Percentiles rank a stretch among this genome's conserved stretches.
These are phyloP conservation scores for Bertia moriformis DNA, from an alignment of 2,329 filamentous ascomycete species.

Conservation along the genomic window DNA sequence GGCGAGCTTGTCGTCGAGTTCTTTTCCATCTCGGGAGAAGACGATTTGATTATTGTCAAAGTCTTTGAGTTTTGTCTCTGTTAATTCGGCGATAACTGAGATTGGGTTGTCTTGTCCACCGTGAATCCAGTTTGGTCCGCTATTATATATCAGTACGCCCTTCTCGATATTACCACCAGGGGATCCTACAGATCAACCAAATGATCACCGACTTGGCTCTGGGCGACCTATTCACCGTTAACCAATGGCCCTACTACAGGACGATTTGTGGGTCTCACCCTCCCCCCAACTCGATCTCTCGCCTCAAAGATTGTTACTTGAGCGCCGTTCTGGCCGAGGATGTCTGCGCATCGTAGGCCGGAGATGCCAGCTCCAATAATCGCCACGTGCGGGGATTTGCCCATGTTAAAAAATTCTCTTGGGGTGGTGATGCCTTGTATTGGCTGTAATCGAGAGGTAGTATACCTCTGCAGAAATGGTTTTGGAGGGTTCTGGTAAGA, in stretches of 20 bases:
- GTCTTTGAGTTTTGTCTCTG: conserved; percentile 24
- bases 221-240: conserved; percentile 5
- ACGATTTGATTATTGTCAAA: conserved; percentile 31
- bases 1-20: conserved; percentile 13
- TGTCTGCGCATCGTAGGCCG: conserved; percentile 38
- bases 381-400: conserved; percentile 18
- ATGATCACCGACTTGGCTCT: conserved; percentile 10
- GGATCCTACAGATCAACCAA: conserved; percentile 14
- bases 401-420: too few relatives aligned
- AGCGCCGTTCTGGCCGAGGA: conserved; percentile 33
- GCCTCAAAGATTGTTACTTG: conserved; percentile 43
- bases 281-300: conserved; percentile 35
- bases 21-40: conserved; percentile 24
- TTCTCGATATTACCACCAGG: conserved; percentile 13
- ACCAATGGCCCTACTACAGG: not conserved
- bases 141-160: conserved; percentile 12
- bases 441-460: too few relatives aligned
- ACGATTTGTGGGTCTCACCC: conserved; percentile 17
- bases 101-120: conserved; percentile 39
- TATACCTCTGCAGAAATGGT: too few relatives aligned
- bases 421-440: too few relatives aligned
- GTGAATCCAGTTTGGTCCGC: conserved; percentile 42
- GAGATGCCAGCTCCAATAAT: conserved; percentile 41
- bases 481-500: not conserved
- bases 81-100: conserved; percentile 31